Evolutionary conservation across 2,329 filamentous ascomycete species (phyloP).

Genomic region (Metarhizium sp.): DNA sequence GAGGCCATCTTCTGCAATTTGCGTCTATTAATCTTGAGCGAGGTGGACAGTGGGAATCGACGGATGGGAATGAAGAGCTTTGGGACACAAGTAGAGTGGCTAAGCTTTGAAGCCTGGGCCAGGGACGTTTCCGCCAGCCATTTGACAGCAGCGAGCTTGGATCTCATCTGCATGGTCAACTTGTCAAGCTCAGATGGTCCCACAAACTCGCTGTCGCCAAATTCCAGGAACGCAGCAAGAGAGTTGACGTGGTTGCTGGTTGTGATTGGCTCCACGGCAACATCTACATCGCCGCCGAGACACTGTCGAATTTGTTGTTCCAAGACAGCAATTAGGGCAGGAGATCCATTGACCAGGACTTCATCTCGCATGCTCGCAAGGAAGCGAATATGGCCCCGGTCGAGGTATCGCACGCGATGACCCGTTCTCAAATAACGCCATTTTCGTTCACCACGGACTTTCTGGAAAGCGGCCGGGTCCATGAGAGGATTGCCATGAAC

Average conservation of each 20-base stretch:
- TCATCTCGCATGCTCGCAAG: conserved; percentile 34
- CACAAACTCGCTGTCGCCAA: conserved; percentile 30
- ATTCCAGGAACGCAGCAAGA: conserved; percentile 39
- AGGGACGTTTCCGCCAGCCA: conserved; percentile 34
- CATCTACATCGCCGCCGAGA: conserved; percentile 36
- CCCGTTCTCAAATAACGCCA: conserved; percentile 39
- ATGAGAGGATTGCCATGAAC: conserved; percentile 17
- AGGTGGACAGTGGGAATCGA: conserved; percentile 37
- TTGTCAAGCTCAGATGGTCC: conserved; percentile 27
- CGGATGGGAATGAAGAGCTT: conserved; percentile 38
- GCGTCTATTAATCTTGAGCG: conserved; percentile 40
- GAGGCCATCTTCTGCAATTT: conserved; percentile 36
- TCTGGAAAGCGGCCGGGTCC: conserved; percentile 14
- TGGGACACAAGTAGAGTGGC: conserved; percentile 30
- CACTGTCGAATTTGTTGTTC: conserved; percentile 38
- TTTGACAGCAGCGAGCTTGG: conserved; percentile 33
- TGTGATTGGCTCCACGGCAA: conserved; percentile 37
- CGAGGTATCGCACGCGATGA: conserved; percentile 38
- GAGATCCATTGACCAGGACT: conserved; percentile 27
- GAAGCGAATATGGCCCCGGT: conserved; percentile 39
- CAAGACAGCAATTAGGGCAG: conserved; percentile 32
- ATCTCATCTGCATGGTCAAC: conserved; percentile 29
- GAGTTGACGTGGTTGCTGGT: conserved; percentile 33
- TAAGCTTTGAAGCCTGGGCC: conserved; percentile 15
- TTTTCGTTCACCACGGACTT: conserved; percentile 14